A percentile compares a stretch with the other conserved stretches of the same genome.
Conservation (phyloP, 1,284 basidiomycete genomes). For the Lentinus polychrous region DNA sequence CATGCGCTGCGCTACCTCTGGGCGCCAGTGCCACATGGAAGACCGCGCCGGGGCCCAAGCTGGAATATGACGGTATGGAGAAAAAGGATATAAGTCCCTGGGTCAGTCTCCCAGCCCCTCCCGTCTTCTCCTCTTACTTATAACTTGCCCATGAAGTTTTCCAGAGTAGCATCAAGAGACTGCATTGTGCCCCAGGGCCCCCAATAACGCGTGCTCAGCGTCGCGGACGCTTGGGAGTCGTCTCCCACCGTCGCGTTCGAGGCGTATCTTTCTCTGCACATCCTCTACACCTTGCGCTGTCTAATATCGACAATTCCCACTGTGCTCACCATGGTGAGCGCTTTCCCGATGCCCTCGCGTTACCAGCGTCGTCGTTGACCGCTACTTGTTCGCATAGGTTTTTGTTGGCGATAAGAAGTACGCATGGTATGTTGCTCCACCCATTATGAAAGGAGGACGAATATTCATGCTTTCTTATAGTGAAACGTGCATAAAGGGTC, state of each 20-base stretch:
- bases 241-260: constrained; percentile 15
- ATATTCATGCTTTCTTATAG: constrained; percentile 27
- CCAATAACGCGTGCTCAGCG: constrained; percentile 27
- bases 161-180: neutral
- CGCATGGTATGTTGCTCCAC: constrained; percentile 52
- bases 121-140: constrained; percentile 5
- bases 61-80: neutral
- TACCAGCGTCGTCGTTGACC: neutral
- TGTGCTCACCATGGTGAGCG: neutral
- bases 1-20: neutral
- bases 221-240: constrained; percentile 23
- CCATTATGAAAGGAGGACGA: neutral
- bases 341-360: neutral
- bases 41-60: neutral
- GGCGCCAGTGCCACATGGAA: too few relatives aligned
- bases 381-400: constrained; percentile 36
- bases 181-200: constrained; percentile 14
- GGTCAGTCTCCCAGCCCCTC: constrained; percentile 6
- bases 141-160: constrained; percentile 15
- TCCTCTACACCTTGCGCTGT: too few relatives aligned
- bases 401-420: constrained; percentile 79
- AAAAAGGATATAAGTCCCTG: neutral
- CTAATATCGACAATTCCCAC: neutral
- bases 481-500: constrained; percentile 80
- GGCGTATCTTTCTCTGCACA: constrained; percentile 14